Evolutionary conservation across 1,284 basidiomycete species (phyloP), one percentile per base, ranked within the genome.

Genomic region (Sporisorium scitamineum): DNA sequence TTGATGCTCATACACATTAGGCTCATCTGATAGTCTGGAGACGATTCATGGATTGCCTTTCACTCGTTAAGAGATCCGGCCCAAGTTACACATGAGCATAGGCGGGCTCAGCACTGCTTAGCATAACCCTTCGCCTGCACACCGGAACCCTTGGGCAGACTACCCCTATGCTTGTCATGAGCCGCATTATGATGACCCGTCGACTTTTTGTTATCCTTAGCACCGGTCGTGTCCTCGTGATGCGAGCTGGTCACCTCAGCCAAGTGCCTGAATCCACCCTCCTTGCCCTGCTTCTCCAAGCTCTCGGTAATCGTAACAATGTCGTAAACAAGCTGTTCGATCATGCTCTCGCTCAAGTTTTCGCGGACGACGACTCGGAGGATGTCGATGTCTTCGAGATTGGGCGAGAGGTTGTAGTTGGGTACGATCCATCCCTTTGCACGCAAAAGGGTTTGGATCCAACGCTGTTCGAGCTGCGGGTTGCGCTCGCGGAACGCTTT

Each of bases 361-460:
- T 83, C 82, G 7, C 83, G 67, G 39, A 83, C 80, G 39, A 85
- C 84, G 26, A 85, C 81, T 32, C 84, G 79, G 9, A 85, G 67
- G 37, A 85, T 81, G 41, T 85, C 79, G 20, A 81, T 69, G 9
- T 79, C 29, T 54, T 79, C 71, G 31, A 80, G 62, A 42, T 69
- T 67, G 29, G 79, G 79, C 20, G 70, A 60, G 31, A 85, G 79
- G 56, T 76, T 72, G 68, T 85, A 85, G 74, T 84, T 82, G 53
- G 80, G 77, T 14, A 85, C 82, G 56, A 85, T 90, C 91, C 93
- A 94, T 70, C 92, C 92, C 84, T 91, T 92, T 16, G 89, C 87
- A 53, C 93, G 88, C 27, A 95, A 87, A 2, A 94, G 87, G 0
- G 89, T 91, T 83, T 97, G 95, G 45, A 97, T 90, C 93, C 94